Base-by-base conservation (phyloP, 495 filamentous ascomycete genomes). In the Bombardia bombarda region DNA sequence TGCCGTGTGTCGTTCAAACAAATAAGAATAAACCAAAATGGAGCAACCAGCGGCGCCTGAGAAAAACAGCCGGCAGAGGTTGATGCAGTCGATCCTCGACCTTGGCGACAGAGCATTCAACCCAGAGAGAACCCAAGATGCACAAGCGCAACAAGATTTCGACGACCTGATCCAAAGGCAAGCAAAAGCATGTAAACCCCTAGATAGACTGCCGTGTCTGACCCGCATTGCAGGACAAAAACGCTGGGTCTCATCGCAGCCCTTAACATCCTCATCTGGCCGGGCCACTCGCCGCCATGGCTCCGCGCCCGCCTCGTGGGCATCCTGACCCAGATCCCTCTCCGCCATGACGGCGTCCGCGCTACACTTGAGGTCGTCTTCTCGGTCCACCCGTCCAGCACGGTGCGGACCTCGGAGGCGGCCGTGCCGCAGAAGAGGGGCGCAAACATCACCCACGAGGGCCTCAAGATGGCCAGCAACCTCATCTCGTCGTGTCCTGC, bases 351-450 rank as follows among this genome's bases (percentile, higher is more conserved):
- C 31, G 86, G 85, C 3, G 80, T 88, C 4, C 58, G 83, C 16
- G 72, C 80, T 30, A 82, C 78, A 0, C 73, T 90, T 33, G 74
- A 86, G 51, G 88, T 88, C 51, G 69, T 88, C 66, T 56, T 83
- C 63, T 53, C 78, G 52, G 68, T 78, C 54, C 65, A 77, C 60
- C 56, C 80, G 46, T 64, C 66, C 10, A 68, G 66, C 40, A 61
- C 63, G 8, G 58, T 62, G 26, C 58, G 46, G 28, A 25, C 45
- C 9, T 58, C 63, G 23, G 66, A 73, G 46, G 63, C 60, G 1
- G 60, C 54, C 7, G 50, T 52, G 5, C 61, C 63, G 3, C 63
- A 70, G 50, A 70, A 66, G 38, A 56, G 61, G 43, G 83, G 82
- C 0, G 75, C 82, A 3, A 75, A 74, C 46, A 78, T 90, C 22